phyloP scores from a whole-genome alignment of 805 yeast genomes.

The Starmerella ratchasimensis region DNA sequence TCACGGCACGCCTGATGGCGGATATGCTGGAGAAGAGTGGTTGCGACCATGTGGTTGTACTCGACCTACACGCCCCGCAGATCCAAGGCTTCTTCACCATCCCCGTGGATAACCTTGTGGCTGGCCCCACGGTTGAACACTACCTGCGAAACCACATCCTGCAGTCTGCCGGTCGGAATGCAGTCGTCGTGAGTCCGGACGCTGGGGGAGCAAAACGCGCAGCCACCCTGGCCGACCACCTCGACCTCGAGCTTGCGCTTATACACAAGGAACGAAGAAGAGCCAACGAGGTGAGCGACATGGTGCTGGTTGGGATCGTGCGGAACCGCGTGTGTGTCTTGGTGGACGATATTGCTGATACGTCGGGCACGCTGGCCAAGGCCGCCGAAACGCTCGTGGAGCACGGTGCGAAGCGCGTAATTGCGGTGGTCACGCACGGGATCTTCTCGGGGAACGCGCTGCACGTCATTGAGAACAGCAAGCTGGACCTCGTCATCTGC shows the following conservation, averaged over 20 bases:
- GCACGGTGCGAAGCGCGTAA: constrained; percentile 70
- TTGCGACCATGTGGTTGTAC: constrained; percentile 86
- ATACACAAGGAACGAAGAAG: constrained; percentile 92
- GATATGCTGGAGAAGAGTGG: constrained; percentile 87
- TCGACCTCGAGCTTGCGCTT: constrained; percentile 85
- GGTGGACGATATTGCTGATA: constrained; percentile 97
- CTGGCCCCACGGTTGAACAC: constrained; percentile 79
- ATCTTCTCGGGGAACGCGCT: constrained; percentile 78
- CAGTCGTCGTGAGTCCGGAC: constrained; percentile 88
- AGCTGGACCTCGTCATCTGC: constrained; percentile 63
- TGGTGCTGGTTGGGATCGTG: constrained; percentile 96
- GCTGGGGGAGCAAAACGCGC: constrained; percentile 99
- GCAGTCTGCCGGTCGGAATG: constrained; percentile 32
- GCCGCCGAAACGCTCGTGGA: constrained; percentile 79
- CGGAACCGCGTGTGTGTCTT: constrained; percentile 65
- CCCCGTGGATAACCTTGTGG: constrained; percentile 91
- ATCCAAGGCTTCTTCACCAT: constrained; percentile 93
- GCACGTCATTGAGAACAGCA: constrained; percentile 52
- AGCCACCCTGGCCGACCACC: constrained; percentile 80
- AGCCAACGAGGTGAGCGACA: constrained; percentile 86
- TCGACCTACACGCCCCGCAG: constrained; percentile 96
- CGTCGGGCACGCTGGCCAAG: constrained; percentile 91
- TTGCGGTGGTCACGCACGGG: constrained; percentile 94
- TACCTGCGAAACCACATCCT: constrained; percentile 55
- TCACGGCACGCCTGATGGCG: constrained; percentile 88